phyloP scores from a whole-genome alignment of 2,329 filamentous ascomycete genomes.

The Calonectria leucothoes region DNA sequence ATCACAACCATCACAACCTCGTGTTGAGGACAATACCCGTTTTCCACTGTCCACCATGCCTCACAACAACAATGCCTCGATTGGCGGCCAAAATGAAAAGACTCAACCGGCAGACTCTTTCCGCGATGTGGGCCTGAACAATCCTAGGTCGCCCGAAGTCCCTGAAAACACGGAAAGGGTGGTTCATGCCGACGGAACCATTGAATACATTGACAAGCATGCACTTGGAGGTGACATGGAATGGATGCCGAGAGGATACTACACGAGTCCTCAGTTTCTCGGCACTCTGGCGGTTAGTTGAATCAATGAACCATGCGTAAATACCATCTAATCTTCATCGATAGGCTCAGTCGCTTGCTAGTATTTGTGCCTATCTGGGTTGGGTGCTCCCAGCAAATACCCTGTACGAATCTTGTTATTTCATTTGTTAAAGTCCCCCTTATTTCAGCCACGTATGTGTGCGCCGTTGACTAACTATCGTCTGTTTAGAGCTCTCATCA shows the following conservation, averaged over 20 bases:
- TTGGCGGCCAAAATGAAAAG: slow-evolving; percentile 13
- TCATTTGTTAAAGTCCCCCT: not conserved
- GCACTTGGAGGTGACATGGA: slow-evolving; percentile 55
- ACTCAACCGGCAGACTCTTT: slow-evolving; percentile 1
- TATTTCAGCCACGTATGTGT: not conserved
- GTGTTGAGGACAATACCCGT: not conserved
- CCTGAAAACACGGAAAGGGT: slow-evolving; percentile 42
- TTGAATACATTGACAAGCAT: slow-evolving; percentile 55
- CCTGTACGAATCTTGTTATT: slow-evolving; percentile 33
- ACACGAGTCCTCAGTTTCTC: slow-evolving; percentile 52
- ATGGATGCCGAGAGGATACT: slow-evolving; percentile 55
- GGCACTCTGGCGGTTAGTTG: slow-evolving; percentile 50
- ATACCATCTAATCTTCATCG: not conserved
- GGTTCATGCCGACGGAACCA: slow-evolving; percentile 52
- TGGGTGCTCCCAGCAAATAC: slow-evolving; percentile 52
- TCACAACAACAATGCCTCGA: slow-evolving; percentile 3
- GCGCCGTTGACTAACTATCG: not conserved
- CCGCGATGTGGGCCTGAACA: slow-evolving; percentile 22
- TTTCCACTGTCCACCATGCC: slow-evolving; percentile 6
- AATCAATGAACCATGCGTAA: not conserved
- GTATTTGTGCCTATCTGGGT: slow-evolving; percentile 48
- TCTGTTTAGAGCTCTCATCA: slow-evolving; percentile 41
- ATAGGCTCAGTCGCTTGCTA: slow-evolving; percentile 48
- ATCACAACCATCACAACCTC: not conserved
- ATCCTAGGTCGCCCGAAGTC: slow-evolving; percentile 2